A percentile compares a stretch with the other conserved stretches of the same genome.
Evolutionary conservation across 2,329 filamentous ascomycete genomes (phyloP).

Genomic region (Blumeriella jaapii): DNA sequence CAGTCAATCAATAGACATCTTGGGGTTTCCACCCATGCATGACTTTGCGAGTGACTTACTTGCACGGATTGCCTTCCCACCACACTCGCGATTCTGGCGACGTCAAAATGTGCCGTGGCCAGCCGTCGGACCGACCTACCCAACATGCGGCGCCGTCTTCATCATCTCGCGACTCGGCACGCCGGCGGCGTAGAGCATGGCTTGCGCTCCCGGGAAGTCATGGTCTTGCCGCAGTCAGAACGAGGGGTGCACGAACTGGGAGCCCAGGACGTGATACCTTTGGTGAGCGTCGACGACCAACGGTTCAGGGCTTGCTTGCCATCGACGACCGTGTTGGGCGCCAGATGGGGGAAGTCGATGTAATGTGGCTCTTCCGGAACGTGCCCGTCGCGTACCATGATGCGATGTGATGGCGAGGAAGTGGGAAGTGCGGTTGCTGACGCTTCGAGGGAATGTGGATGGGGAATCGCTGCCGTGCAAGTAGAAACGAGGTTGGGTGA

Average conservation of each 20-base stretch:
- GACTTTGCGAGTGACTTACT: too few relatives aligned
- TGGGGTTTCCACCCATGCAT: not conserved
- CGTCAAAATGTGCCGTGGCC: not conserved
- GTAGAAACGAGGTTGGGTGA: too few relatives aligned
- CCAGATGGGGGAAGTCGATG: conserved; percentile 24
- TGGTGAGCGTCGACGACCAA: conserved; percentile 74
- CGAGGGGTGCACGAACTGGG: not conserved
- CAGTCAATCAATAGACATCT: not conserved
- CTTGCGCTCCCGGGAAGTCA: conserved; percentile 65
- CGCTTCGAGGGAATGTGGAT: not conserved
- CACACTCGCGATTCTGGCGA: conserved; percentile 7
- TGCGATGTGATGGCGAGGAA: conserved; percentile 3
- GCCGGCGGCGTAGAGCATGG: conserved; percentile 91
- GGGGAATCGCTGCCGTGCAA: too few relatives aligned
- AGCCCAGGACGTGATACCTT: conserved; percentile 20
- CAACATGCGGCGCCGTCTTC: conserved; percentile 84
- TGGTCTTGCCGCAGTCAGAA: conserved; percentile 10
- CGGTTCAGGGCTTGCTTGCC: conserved; percentile 64
- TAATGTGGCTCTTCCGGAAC: conserved; percentile 23
- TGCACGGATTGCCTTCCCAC: conserved; percentile 96
- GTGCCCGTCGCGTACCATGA: conserved; percentile 17
- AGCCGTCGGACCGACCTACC: conserved; percentile 32
- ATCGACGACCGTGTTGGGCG: conserved; percentile 29
- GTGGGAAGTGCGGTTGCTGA: not conserved
- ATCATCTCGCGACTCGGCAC: conserved; percentile 74